phyloP scores from a whole-genome alignment of 805 yeast species.

The Suhomyces kilbournensis region DNA sequence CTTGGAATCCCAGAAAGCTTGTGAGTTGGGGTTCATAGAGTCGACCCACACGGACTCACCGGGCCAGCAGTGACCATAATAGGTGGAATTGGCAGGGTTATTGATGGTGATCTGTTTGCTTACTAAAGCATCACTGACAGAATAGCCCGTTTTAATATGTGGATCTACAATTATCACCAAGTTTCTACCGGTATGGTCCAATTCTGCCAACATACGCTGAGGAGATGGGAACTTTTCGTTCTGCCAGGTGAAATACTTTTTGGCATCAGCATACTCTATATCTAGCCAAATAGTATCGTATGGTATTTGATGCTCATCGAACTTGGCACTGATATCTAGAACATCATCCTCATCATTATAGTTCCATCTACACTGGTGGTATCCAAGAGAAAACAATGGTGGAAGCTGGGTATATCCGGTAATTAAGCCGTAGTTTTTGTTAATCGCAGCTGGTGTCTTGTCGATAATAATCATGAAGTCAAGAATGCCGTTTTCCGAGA shows the following conservation, averaged over 20 bases:
- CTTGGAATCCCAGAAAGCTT: conserved; percentile 56
- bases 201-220: conserved; percentile 56
- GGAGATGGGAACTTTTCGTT: conserved; percentile 72
- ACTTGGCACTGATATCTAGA: conserved; percentile 59
- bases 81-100: conserved; percentile 48
- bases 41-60: conserved; percentile 96
- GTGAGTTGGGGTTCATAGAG: conserved; percentile 63
- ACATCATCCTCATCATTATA: conserved; percentile 88
- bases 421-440: conserved; percentile 58
- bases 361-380: conserved; percentile 98
- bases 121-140: conserved; percentile 53
- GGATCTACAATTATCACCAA: conserved; percentile 89
- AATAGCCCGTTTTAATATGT: conserved; percentile 73
- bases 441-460: conserved; percentile 52
- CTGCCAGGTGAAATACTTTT: conserved; percentile 92
- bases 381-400: conserved; percentile 73
- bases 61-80: conserved; percentile 95
- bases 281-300: conserved; percentile 94
- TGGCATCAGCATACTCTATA: conserved; percentile 83
- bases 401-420: conserved; percentile 79
- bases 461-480: conserved; percentile 73
- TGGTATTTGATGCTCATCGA: conserved; percentile 76
- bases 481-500: conserved; percentile 82
- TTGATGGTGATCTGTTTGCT: conserved; percentile 45
- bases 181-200: conserved; percentile 74